phyloP scores from a whole-genome alignment of 2,329 filamentous ascomycete species.

The Fusarium sp. region DNA sequence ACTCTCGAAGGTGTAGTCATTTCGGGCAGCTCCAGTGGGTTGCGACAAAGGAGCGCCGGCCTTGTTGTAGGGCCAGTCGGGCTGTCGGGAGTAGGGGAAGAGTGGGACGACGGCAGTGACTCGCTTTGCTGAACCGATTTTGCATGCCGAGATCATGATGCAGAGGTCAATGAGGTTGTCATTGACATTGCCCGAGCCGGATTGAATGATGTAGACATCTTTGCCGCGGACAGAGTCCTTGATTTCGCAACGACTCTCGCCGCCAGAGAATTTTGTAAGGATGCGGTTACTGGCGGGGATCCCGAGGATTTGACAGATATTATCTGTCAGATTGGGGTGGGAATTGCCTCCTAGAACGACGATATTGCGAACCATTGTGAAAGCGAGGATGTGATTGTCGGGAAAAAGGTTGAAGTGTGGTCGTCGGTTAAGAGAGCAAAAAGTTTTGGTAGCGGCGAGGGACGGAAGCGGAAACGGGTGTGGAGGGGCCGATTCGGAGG shows the following conservation, averaged over 20 bases:
- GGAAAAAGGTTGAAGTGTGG: conserved; percentile 9
- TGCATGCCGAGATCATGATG: conserved; percentile 98
- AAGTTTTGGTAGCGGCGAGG: conserved; percentile 40
- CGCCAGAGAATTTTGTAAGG: conserved; percentile 90
- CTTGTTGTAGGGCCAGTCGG: conserved; percentile 97
- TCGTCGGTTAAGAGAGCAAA: conserved; percentile 33
- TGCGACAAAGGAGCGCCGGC: conserved; percentile 85
- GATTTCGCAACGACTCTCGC: conserved; percentile 94
- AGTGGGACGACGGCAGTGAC: conserved; percentile 94
- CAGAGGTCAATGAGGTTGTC: conserved; percentile 96
- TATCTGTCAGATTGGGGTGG: conserved; percentile 85
- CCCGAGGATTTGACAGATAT: conserved; percentile 86
- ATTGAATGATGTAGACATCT: conserved; percentile 98
- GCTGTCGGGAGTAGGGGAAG: conserved; percentile 96
- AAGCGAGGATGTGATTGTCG: conserved; percentile 26
- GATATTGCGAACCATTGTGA: conserved; percentile 88
- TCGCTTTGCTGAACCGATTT: conserved; percentile 87
- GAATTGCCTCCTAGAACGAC: conserved; percentile 93
- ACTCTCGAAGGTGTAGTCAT: conserved; percentile 88
- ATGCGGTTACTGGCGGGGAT: conserved; percentile 85
- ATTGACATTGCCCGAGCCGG: conserved; percentile 90
- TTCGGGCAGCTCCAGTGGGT: conserved; percentile 55
- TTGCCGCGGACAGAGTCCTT: conserved; percentile 96
- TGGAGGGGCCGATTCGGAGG: conserved; percentile 45
- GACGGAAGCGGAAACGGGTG: conserved; percentile 43